Base-by-base conservation (phyloP, 257 asterid species). In the Orobanche coerulescens region DNA sequence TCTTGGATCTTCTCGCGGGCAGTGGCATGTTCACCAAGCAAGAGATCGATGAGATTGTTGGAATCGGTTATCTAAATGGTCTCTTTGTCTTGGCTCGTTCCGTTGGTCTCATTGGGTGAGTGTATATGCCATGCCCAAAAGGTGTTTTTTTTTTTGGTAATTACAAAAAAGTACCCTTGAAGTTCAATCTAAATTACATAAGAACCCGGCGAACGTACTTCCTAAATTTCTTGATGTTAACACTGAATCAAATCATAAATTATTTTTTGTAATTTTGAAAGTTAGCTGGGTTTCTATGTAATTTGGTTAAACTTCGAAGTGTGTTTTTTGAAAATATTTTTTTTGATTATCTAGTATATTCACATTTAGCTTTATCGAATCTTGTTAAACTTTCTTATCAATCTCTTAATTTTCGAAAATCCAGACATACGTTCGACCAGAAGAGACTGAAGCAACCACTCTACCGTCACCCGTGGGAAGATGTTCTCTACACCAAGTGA, bases 381-480 rank as follows among this genome's bases (percentile, higher is more conserved):
- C n/a, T n/a, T n/a, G n/a, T n/a, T n/a, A n/a, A n/a, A n/a, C n/a
- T n/a, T n/a, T n/a, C n/a, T n/a, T n/a, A n/a, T n/a, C n/a, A n/a
- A n/a, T n/a, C n/a, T n/a, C n/a, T n/a, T n/a, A n/a, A n/a, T 67
- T 63, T 13, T 19, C 39, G 33, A 1, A 66, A 67, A 72, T 34
- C 51, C 84, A 92, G 98, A 89, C 98, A 92, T 64, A 92, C 98
- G 1, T 88, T 92, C 64, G 97, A 92, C 79, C 98, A 92, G 69
- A 92, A 92, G 94, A 86, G 98, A 69, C 69, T 93, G 86, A 93
- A 93, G 77, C 98, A 93, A 74, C 98, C 98, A 14, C 87, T 88
- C 20, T 92, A 92, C 81, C 98, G 95, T 68, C 98, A 92, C 78
- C 98, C 98, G 1, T 92, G 98, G 98, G 98, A 92, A 81, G 98